These are phyloP conservation scores for Kwoniella bestiolae DNA, from an alignment of 768 basidiomycete species.

Conservation along the genomic window DNA sequence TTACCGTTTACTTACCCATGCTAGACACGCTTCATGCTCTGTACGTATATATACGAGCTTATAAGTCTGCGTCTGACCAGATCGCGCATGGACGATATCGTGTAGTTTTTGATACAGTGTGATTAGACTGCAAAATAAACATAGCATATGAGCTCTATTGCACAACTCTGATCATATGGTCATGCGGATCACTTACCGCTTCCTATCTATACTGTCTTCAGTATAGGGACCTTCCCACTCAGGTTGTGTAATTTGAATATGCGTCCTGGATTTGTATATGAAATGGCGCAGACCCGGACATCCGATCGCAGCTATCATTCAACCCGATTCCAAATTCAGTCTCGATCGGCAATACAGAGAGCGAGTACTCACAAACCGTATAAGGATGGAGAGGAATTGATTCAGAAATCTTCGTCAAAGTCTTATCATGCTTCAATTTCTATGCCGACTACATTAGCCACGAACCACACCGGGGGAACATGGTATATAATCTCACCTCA, in stretches of 20 bases:
- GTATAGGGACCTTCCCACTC: conserved; percentile 86
- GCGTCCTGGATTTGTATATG: conserved; percentile 84
- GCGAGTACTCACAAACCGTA: conserved; percentile 35
- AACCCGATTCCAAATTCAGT: neutral
- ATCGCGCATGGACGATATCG: conserved; percentile 87
- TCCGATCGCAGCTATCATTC: conserved; percentile 68
- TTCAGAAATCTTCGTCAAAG: conserved; percentile 59
- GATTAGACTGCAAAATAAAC: conserved; percentile 64
- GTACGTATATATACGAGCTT: conserved; percentile 87
- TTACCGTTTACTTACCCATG: conserved; percentile 73
- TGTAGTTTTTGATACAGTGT: conserved; percentile 87
- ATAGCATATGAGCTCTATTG: neutral
- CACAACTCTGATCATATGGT: neutral
- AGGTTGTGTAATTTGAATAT: conserved; percentile 88
- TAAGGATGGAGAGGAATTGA: conserved; percentile 61
- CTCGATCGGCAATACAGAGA: neutral
- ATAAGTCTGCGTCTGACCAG: conserved; percentile 72
- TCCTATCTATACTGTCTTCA: conserved; percentile 57
- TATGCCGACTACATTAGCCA: conserved; percentile 54
- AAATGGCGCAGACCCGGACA: conserved; percentile 93
- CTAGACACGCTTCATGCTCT: conserved; percentile 84
- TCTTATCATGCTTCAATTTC: conserved; percentile 70
- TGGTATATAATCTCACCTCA: conserved; percentile 59
- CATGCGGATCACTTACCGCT: conserved; percentile 11
- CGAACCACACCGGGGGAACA: neutral